A percentile compares a stretch with the other conserved stretches of the same genome.
Conservation (phyloP, 2,329 filamentous ascomycete genomes). For the Fusarium temperatum region DNA sequence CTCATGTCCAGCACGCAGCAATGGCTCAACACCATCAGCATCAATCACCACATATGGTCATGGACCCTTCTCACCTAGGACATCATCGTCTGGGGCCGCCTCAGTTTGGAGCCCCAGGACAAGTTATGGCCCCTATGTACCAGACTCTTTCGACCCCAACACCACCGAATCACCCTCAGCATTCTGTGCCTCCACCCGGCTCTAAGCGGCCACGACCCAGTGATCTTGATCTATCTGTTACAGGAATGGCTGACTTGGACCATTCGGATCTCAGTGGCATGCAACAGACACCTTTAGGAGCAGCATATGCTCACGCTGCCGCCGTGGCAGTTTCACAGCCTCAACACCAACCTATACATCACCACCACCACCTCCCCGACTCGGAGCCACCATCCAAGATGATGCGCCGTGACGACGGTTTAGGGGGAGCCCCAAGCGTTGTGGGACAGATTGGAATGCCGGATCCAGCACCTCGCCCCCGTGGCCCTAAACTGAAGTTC, state of each 20-base stretch:
- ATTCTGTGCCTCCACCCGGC: constrained; percentile 40
- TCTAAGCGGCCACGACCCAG: constrained; percentile 66
- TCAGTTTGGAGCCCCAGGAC: constrained; percentile 61
- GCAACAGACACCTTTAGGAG: constrained; percentile 62
- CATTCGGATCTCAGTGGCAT: constrained; percentile 65
- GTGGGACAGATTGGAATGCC: constrained; percentile 92
- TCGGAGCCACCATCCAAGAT: constrained; percentile 75
- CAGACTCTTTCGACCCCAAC: constrained; percentile 57
- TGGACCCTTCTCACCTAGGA: constrained; percentile 65
- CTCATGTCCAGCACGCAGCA: constrained; percentile 46
- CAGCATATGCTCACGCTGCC: constrained; percentile 59
- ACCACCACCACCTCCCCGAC: constrained; percentile 83
- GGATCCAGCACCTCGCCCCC: constrained; percentile 78
- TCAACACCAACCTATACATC: constrained; percentile 69
- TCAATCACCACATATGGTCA: constrained; percentile 62
- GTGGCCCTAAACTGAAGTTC: constrained; percentile 92
- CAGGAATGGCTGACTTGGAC: constrained; percentile 61
- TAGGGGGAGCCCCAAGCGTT: constrained; percentile 77
- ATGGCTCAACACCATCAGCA: constrained; percentile 58
- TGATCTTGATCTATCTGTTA: constrained; percentile 65
- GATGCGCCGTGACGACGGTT: constrained; percentile 66
- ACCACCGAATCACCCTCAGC: constrained; percentile 45
- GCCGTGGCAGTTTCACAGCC: constrained; percentile 41
- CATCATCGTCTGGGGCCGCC: constrained; percentile 61
- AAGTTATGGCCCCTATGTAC: constrained; percentile 63